A percentile compares a stretch with the other conserved stretches of the same genome.
Conservation (phyloP, 2,329 filamentous ascomycete species). For the Emergomyces orientalis region DNA sequence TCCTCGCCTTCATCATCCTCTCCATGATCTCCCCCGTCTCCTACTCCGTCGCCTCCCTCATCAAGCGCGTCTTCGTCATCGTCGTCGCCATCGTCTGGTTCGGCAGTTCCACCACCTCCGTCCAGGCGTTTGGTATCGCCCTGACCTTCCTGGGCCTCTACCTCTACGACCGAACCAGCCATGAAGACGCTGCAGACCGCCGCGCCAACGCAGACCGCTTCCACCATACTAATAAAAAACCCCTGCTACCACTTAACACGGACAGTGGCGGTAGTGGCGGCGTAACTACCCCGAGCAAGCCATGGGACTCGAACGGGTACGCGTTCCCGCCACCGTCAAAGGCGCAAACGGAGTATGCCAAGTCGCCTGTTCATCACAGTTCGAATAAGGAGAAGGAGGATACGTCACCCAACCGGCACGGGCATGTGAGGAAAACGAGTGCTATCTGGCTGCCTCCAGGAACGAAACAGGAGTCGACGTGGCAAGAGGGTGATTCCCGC, state of each 20-base stretch:
- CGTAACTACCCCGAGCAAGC: constrained; percentile 25
- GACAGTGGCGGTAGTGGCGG: background rate
- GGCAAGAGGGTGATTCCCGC: constrained; percentile 46
- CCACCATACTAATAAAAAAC: constrained; percentile 47
- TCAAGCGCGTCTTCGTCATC: constrained; percentile 97
- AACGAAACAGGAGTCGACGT: constrained; percentile 79
- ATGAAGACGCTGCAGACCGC: constrained; percentile 78
- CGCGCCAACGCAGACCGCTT: constrained; percentile 57
- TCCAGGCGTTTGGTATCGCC: constrained; percentile 76
- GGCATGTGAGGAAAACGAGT: constrained; percentile 33
- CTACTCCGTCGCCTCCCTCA: constrained; percentile 89
- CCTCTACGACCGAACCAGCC: constrained; percentile 85
- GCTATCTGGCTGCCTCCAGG: constrained; percentile 61
- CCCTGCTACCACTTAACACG: constrained; percentile 57
- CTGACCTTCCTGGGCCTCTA: constrained; percentile 90
- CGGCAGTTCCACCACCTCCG: constrained; percentile 69
- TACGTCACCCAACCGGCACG: constrained; percentile 26
- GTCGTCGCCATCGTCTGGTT: constrained; percentile 95
- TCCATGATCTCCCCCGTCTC: constrained; percentile 94
- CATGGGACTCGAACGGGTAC: constrained; percentile 31
- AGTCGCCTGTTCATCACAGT: constrained; percentile 16
- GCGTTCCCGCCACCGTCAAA: constrained; percentile 21
- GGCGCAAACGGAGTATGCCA: background rate
- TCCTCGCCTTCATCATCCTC: constrained; percentile 83
- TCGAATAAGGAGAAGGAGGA: constrained; percentile 38